These are phyloP conservation scores for slime mould (Dictyostelium discoideum) DNA, from an alignment of 78 protist genomes.

Conservation along the genomic window dicty_2.7 NC_007088.5:4682001-4682500, in stretches of 20 bases:
- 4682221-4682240: conserved; percentile 45
- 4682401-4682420: neutral
- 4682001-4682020: neutral
- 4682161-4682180: conserved; percentile 45
- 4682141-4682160: conserved; percentile 34
- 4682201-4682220: conserved; percentile 65
- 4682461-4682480: conserved; percentile 38
- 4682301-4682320: conserved; percentile 71
- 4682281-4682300: conserved; percentile 73
- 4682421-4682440: conserved; percentile 64
- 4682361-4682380: conserved; percentile 48
- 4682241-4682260: conserved; percentile 9
- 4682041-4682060: neutral
- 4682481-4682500: conserved; percentile 53
- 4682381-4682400: conserved; percentile 34
- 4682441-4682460: conserved; percentile 26
- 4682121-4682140: conserved; percentile 60
- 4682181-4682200: conserved; percentile 70
- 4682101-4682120: conserved; percentile 18
- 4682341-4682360: conserved; percentile 32
- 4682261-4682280: conserved; percentile 25
- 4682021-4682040: neutral
- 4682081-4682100: conserved; percentile 62
- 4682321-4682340: conserved; percentile 72
- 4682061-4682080: neutral